These are phyloP conservation scores for Monilinia aucupariae DNA, from an alignment of 2,329 filamentous ascomycete species.

Conservation along the genomic window DNA sequence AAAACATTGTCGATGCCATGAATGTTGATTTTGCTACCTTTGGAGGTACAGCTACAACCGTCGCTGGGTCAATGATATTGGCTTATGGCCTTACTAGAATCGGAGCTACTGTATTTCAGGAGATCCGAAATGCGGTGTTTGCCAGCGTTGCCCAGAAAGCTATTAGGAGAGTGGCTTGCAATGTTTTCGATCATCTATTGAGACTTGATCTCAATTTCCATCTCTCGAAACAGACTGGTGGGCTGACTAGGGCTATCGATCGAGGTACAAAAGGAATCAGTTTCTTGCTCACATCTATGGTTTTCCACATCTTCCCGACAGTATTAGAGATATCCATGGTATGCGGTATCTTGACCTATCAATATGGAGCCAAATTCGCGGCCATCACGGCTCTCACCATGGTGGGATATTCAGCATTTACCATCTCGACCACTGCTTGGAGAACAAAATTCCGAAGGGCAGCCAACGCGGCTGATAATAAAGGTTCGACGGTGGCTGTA, in stretches of 20 bases:
- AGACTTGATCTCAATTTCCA: constrained; percentile 91
- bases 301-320: constrained; percentile 93
- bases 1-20: constrained; percentile 95
- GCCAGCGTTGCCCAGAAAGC: constrained; percentile 96
- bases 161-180: constrained; percentile 82
- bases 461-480: constrained; percentile 94
- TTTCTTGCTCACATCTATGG: constrained; percentile 95
- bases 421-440: constrained; percentile 94
- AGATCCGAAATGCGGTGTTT: constrained; percentile 92
- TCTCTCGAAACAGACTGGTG: constrained; percentile 87
- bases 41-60: constrained; percentile 82
- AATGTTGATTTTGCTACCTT: constrained; percentile 85
- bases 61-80: constrained; percentile 88
- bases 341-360: constrained; percentile 92
- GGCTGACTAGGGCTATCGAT: constrained; percentile 88
- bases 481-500: constrained; percentile 87
- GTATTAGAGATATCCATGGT: constrained; percentile 92
- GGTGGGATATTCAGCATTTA: constrained; percentile 93
- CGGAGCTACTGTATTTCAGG: constrained; percentile 83
- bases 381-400: constrained; percentile 86
- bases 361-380: constrained; percentile 89
- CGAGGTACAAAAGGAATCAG: constrained; percentile 97
- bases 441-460: constrained; percentile 92
- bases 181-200: constrained; percentile 87
- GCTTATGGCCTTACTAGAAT: constrained; percentile 88